phyloP scores from a whole-genome alignment of 306 rosid species.

The Medicago lupulina region DNA sequence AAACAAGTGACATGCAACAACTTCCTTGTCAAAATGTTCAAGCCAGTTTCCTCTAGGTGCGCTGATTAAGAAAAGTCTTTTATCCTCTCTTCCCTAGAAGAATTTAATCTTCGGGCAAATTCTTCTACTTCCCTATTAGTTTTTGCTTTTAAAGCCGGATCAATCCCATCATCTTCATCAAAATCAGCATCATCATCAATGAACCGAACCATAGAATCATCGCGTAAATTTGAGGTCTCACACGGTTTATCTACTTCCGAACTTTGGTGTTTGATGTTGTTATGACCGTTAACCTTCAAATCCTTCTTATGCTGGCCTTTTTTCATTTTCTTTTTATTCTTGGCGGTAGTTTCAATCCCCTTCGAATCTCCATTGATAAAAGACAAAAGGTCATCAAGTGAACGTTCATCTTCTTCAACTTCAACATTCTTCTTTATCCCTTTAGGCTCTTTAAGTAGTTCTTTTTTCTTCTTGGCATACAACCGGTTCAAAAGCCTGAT shows the following conservation, averaged over 20 bases:
- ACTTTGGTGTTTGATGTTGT: conserved; percentile 49
- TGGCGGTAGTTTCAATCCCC: conserved; percentile 62
- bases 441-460: conserved; percentile 74
- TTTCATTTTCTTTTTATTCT: conserved; percentile 86
- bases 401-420: conserved; percentile 89
- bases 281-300: conserved; percentile 75
- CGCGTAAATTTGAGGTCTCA: conserved; percentile 58
- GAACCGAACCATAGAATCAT: conserved; percentile 50
- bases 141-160: conserved; percentile 87
- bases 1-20: conserved; percentile 46
- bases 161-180: conserved; percentile 73
- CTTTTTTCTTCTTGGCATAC: conserved; percentile 97
- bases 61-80: conserved; percentile 77
- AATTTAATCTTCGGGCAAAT: conserved; percentile 91
- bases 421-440: conserved; percentile 94
- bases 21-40: conserved; percentile 54
- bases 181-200: conserved; percentile 38
- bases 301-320: conserved; percentile 70
- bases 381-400: conserved; percentile 92
- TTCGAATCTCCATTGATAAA: conserved; percentile 92
- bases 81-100: conserved; percentile 92
- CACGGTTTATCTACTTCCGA: conserved; percentile 18
- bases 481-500: conserved; percentile 93
- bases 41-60: conserved; percentile 68
- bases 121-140: conserved; percentile 98